These are phyloP conservation scores for Tetradesmus obliquus DNA, from an alignment of 139 green algal genomes.

Conservation along the genomic window DNA sequence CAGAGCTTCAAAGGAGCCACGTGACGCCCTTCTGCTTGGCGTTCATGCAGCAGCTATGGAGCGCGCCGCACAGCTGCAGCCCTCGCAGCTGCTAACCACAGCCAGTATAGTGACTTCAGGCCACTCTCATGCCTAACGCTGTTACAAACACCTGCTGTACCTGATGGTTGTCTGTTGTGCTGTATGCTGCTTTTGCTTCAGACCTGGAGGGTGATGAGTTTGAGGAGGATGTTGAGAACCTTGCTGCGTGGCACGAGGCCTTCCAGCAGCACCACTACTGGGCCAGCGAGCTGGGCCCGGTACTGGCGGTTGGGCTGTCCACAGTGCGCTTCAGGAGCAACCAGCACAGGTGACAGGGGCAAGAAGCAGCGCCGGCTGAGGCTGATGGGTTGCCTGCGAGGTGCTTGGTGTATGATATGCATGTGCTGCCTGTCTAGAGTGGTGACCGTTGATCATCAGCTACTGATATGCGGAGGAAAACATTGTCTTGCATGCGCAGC, in stretches of 20 bases:
- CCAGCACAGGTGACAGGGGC: background rate
- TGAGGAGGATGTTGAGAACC: slow-evolving; percentile 80
- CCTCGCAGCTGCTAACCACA: too few species aligned
- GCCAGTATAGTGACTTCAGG: too few species aligned
- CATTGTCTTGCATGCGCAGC: background rate
- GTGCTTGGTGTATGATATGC: too few species aligned
- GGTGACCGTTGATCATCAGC: too few species aligned
- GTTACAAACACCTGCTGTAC: background rate
- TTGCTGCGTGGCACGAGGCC: slow-evolving; percentile 73
- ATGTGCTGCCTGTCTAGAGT: too few species aligned
- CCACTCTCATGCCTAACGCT: too few species aligned
- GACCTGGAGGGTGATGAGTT: slow-evolving; percentile 77
- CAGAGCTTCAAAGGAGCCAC: too few species aligned
- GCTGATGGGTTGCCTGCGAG: background rate
- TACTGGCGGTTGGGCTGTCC: slow-evolving; percentile 76
- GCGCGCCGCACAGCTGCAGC: too few species aligned
- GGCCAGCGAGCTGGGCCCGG: slow-evolving; percentile 68
- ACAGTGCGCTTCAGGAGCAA: slow-evolving; percentile 79
- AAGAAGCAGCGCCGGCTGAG: too few species aligned
- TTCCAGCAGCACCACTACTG: slow-evolving; percentile 80
- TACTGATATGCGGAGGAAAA: too few species aligned
- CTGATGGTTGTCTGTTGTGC: background rate
- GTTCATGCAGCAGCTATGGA: too few species aligned
- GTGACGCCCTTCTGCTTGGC: too few species aligned
- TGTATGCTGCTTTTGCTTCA: background rate